Conservation (phyloP, 352 stramenopile genomes). For the Globisporangium abappressorium region DNA sequence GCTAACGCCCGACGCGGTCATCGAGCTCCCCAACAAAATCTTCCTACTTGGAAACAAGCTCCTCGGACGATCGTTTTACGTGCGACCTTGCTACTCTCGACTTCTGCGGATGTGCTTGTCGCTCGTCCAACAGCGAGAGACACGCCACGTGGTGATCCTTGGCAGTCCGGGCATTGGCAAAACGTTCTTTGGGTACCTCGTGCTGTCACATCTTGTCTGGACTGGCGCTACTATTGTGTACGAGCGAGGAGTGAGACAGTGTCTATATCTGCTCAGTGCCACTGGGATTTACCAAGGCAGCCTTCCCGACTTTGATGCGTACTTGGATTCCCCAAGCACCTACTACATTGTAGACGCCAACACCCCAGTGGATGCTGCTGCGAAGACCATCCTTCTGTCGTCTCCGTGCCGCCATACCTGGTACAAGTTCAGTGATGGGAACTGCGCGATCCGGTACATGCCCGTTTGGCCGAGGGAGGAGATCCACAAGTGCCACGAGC, state of each 20-base stretch:
- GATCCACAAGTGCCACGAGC: not conserved
- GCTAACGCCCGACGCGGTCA: not conserved
- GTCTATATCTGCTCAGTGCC: not conserved
- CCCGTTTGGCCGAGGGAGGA: not conserved
- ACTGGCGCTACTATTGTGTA: not conserved
- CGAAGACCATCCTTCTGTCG: not conserved
- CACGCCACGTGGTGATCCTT: not conserved
- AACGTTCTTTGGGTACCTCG: not conserved
- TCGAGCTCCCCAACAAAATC: not conserved
- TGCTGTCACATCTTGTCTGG: not conserved
- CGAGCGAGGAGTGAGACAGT: not conserved
- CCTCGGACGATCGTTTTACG: not conserved
- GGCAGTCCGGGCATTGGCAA: not conserved
- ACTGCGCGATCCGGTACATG: not conserved
- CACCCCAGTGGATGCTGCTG: not conserved
- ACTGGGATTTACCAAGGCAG: not conserved
- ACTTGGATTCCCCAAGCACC: not conserved
- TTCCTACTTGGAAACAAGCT: not conserved
- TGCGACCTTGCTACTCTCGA: not conserved
- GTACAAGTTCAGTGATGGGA: not conserved
- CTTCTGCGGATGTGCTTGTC: not conserved
- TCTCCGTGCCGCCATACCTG: not conserved
- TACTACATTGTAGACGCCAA: constrained; percentile 1
- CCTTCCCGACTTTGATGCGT: not conserved
- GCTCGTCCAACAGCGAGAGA: not conserved